These are phyloP conservation scores for Saturnispora silvae DNA, from an alignment of 805 yeast species.

Conservation along the genomic window DNA sequence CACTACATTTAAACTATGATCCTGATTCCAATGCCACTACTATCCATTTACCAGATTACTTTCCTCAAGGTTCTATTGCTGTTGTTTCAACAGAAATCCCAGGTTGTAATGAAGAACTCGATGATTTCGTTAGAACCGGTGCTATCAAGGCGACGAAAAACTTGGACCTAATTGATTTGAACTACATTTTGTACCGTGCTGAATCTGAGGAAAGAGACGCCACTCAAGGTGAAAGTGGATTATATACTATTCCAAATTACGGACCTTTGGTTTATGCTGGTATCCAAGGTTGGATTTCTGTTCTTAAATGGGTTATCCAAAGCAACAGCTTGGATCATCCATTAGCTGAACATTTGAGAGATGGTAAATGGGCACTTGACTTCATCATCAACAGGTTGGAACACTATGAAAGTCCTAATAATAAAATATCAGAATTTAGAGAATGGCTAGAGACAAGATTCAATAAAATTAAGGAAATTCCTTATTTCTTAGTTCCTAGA, in stretches of 20 bases:
- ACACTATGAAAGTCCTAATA: conserved; percentile 35
- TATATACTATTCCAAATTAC: conserved; percentile 60
- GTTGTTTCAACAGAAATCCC: conserved; percentile 63
- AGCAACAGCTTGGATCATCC: conserved; percentile 79
- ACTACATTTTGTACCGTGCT: conserved; percentile 63
- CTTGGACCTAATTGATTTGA: conserved; percentile 58
- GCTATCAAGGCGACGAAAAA: conserved; percentile 62
- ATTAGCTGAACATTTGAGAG: conserved; percentile 64
- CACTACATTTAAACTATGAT: conserved; percentile 38
- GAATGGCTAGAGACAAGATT: conserved; percentile 63
- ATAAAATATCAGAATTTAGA: conserved; percentile 44
- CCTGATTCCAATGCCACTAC: conserved; percentile 34
- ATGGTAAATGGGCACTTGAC: conserved; percentile 86
- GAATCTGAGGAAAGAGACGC: conserved; percentile 84
- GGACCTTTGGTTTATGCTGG: conserved; percentile 83
- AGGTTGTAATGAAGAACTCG: conserved; percentile 55
- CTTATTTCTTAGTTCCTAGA: conserved; percentile 75
- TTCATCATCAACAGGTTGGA: conserved; percentile 52
- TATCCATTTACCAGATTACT: conserved; percentile 48
- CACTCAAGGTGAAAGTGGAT: conserved; percentile 61
- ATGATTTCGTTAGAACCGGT: conserved; percentile 58
- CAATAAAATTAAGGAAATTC: conserved; percentile 51
- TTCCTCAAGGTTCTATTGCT: conserved; percentile 88
- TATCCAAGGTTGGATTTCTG: conserved; percentile 82
- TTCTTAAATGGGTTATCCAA: conserved; percentile 49